A percentile compares a stretch with the other conserved stretches of the same genome.
phyloP scores from a whole-genome alignment of 2,329 filamentous ascomycete species.

The Dichotomopilus funicola region DNA sequence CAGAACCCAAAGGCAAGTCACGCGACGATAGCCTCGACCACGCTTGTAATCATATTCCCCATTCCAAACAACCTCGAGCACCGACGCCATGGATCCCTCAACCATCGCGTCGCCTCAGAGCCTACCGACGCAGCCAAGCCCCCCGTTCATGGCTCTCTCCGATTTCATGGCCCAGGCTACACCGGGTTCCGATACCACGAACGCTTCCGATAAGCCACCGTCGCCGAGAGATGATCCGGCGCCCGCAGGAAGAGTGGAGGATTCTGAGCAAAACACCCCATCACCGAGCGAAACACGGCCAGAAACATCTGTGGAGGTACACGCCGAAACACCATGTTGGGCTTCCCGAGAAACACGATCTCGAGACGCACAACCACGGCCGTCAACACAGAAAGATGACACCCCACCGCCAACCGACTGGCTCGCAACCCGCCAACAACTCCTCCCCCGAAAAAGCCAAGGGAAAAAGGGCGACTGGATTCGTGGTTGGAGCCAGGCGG shows the following conservation, averaged over 20 bases:
- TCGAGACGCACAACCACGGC: background rate
- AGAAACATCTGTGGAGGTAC: constrained; percentile 1
- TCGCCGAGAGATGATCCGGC: constrained; percentile 3
- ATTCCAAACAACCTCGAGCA: background rate
- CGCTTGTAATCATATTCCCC: background rate
- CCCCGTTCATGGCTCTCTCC: constrained; percentile 21
- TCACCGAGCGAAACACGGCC: no score
- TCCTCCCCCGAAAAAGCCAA: constrained; percentile 20
- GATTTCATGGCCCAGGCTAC: constrained; percentile 21
- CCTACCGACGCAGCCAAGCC: constrained; percentile 12
- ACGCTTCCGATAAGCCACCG: constrained; percentile 11
- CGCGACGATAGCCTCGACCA: no score
- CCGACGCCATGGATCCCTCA: constrained; percentile 10
- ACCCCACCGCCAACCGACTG: constrained; percentile 16
- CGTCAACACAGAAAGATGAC: background rate
- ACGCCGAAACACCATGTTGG: background rate
- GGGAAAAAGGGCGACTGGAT: constrained; percentile 25
- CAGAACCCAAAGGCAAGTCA: no score
- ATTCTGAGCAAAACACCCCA: background rate
- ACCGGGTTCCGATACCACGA: constrained; percentile 14
- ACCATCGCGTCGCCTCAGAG: constrained; percentile 9
- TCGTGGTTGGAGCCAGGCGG: constrained; percentile 23
- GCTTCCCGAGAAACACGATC: background rate
- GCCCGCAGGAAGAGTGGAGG: background rate
- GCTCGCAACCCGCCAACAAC: constrained; percentile 21